Conservation (phyloP, 768 basidiomycete genomes). For the Chalciporus chontae region DNA sequence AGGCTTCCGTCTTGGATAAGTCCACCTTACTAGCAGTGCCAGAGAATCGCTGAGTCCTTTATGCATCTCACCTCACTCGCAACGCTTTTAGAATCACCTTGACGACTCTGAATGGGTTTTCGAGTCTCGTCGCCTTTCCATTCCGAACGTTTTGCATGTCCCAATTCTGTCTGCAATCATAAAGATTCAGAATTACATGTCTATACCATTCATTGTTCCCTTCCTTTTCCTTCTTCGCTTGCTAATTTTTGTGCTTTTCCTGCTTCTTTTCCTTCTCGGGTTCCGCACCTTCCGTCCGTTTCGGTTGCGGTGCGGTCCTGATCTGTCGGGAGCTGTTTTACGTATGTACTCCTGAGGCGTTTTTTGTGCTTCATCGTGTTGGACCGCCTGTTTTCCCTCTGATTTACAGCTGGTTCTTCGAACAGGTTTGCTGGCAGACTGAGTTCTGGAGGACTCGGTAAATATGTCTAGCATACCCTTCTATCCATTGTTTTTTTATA, state of each 20-base stretch:
- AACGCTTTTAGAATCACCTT: neutral
- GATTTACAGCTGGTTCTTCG: neutral
- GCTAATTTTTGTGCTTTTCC: neutral
- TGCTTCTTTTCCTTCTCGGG: neutral
- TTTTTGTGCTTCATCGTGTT: neutral
- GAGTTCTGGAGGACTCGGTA: neutral
- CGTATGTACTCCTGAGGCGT: neutral
- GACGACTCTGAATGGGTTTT: neutral
- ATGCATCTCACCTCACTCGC: neutral
- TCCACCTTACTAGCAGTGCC: neutral
- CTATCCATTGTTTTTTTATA: too few species aligned
- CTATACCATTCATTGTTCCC: slow-evolving; percentile 11
- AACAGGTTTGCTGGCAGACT: slow-evolving; percentile 10
- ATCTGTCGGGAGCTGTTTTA: neutral
- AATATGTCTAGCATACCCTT: too few species aligned
- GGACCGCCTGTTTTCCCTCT: neutral
- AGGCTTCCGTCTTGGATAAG: neutral
- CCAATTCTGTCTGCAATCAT: slow-evolving; percentile 1
- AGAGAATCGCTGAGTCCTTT: neutral
- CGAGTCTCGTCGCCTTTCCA: neutral
- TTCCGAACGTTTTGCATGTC: neutral
- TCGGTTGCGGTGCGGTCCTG: neutral
- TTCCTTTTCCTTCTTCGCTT: neutral
- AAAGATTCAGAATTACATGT: slow-evolving; percentile 7
- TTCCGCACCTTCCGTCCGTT: neutral